Percentiles rank a stretch among this genome's conserved stretches.
Evolutionary conservation across 805 yeast genomes (phyloP).

Genomic region (Maudiozyma turicensis): DNA sequence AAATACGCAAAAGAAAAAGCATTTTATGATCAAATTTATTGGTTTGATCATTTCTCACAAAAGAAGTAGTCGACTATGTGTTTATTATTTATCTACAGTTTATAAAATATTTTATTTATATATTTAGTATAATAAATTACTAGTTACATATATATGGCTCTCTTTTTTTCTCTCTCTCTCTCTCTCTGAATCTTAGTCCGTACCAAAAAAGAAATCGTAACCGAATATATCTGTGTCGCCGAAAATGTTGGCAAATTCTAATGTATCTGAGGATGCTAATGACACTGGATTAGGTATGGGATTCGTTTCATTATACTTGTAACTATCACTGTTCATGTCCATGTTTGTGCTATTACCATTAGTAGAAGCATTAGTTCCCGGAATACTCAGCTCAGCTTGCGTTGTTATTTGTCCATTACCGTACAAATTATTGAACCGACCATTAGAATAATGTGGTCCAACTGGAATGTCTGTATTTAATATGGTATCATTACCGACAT

Average conservation of each 20-base stretch:
- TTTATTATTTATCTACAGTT: not conserved
- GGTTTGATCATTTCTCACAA: constrained; percentile 20
- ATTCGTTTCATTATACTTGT: not conserved
- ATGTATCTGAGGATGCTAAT: not conserved
- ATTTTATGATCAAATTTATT: constrained; percentile 32
- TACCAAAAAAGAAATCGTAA: constrained; percentile 10
- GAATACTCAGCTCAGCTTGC: no score
- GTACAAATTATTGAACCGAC: no score
- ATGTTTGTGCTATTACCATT: no score
- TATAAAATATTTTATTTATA: not conserved
- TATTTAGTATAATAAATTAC: not conserved
- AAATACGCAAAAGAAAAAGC: constrained; percentile 62
- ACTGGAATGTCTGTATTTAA: no score
- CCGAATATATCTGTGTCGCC: constrained; percentile 22
- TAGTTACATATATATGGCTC: not conserved
- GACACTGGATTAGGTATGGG: not conserved
- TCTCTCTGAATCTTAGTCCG: not conserved
- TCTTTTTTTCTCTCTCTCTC: not conserved
- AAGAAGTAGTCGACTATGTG: not conserved
- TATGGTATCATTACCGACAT: no score
- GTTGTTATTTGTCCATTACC: no score
- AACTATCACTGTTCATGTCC: no score
- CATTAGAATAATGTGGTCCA: no score
- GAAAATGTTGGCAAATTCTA: constrained; percentile 7
- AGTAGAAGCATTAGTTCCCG: no score